phyloP scores from a whole-genome alignment of 1,139 yeast species.

The Yamadazyma taylorii region DNA sequence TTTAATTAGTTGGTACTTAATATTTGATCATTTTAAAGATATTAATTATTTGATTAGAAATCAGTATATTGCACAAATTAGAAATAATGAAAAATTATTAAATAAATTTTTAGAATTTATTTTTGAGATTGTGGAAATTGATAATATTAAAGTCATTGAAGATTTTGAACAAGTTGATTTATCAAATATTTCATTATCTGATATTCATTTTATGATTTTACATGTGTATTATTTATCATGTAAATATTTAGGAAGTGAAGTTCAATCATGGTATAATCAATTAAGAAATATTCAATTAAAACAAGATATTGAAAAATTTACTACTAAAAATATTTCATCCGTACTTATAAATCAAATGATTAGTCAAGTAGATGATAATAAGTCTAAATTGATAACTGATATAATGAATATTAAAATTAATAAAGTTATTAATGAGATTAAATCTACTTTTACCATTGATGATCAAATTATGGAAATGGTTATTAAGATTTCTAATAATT shows the following conservation, averaged over 20 bases:
- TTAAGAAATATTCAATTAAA: constrained; percentile 59
- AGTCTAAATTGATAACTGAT: constrained; percentile 41
- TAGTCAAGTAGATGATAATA: constrained; percentile 45
- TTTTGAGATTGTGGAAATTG: constrained; percentile 48
- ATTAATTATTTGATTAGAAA: constrained; percentile 66
- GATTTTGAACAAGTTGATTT: constrained; percentile 19
- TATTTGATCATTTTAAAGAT: constrained; percentile 63
- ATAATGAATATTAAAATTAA: constrained; percentile 60
- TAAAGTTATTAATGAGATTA: constrained; percentile 64
- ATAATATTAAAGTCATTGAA: constrained; percentile 23
- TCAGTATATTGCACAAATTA: constrained; percentile 58
- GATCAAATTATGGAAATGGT: constrained; percentile 85
- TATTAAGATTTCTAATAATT: constrained; percentile 66
- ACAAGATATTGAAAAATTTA: constrained; percentile 59
- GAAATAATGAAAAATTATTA: constrained; percentile 45
- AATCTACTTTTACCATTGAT: constrained; percentile 75
- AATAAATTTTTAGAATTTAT: constrained; percentile 49
- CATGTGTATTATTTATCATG: constrained; percentile 61
- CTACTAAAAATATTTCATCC: constrained; percentile 64
- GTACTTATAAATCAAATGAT: constrained; percentile 59
- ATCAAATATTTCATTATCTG: constrained; percentile 4
- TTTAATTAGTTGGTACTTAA: constrained; percentile 67
- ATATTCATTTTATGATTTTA: constrained; percentile 37
- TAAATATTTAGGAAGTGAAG: constrained; percentile 62
- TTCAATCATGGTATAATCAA: constrained; percentile 71